Conservation (phyloP, 176 grass and related monocot genomes). For the Pharus latifolius region DNA sequence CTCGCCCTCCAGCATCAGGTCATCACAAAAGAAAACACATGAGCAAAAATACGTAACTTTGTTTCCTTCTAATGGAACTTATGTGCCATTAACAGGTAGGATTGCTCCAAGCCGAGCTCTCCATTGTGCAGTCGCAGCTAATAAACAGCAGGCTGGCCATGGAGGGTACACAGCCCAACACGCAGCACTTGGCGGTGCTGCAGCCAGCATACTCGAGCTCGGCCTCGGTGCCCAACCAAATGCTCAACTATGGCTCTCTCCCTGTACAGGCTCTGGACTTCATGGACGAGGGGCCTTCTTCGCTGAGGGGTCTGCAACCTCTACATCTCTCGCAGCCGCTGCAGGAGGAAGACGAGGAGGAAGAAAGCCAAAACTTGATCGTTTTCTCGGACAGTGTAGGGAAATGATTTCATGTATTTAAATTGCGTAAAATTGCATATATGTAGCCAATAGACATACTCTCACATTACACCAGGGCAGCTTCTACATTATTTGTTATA, state of each 20-base stretch:
- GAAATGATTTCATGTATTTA: background rate
- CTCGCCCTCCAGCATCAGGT: conserved; percentile 72
- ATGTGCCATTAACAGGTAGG: conserved; percentile 27
- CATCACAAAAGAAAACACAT: conserved; percentile 4
- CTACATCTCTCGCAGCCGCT: conserved; percentile 12
- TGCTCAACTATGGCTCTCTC: conserved; percentile 30
- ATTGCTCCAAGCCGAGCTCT: conserved; percentile 53
- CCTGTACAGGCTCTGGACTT: conserved; percentile 27
- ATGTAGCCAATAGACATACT: too few relatives aligned
- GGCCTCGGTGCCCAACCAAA: conserved; percentile 15
- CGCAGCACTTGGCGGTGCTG: conserved; percentile 25
- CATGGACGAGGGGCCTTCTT: conserved; percentile 24
- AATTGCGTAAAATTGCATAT: too few relatives aligned
- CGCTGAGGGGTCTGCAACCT: conserved; percentile 3
- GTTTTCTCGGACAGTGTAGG: conserved; percentile 8
- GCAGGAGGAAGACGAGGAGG: conserved; percentile 12
- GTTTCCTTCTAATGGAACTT: background rate
- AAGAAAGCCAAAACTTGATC: background rate
- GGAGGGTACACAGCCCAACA: conserved; percentile 13
- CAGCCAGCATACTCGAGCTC: conserved; percentile 32
- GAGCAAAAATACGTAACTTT: background rate
- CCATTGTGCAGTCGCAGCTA: conserved; percentile 39
- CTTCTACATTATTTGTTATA: too few relatives aligned
- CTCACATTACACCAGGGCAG: too few relatives aligned
- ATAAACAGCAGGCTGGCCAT: conserved; percentile 48